phyloP scores from a whole-genome alignment of 2,329 filamentous ascomycete genomes.

The Sporothrix pseudoabietina region DNA sequence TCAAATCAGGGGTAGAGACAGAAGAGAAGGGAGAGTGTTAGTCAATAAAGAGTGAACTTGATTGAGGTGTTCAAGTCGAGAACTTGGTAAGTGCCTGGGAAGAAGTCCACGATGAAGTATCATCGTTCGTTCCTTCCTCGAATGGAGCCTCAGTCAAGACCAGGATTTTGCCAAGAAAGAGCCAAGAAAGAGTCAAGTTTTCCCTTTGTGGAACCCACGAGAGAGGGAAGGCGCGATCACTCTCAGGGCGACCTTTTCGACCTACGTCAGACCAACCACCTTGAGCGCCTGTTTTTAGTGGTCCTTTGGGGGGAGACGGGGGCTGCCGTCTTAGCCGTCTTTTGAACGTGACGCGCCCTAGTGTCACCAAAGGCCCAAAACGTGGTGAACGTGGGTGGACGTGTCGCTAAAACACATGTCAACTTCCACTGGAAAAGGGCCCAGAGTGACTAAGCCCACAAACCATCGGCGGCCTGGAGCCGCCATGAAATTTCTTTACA shows the following conservation, averaged over 20 bases:
- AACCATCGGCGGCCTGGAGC: neutral
- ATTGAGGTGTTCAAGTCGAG: neutral
- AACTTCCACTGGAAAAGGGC: neutral
- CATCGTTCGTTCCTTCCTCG: neutral
- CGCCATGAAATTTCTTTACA: neutral
- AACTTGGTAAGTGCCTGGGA: no score
- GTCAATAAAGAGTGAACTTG: neutral
- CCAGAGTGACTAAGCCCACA: neutral
- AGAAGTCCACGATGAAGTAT: neutral
- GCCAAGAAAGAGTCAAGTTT: conserved; percentile 8
- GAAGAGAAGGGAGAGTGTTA: neutral
- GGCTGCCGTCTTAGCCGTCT: neutral
- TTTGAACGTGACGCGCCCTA: neutral
- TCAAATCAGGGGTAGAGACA: neutral
- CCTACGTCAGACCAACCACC: neutral
- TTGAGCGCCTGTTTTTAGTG: neutral
- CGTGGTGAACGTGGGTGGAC: neutral
- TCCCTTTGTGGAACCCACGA: neutral
- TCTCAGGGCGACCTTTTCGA: neutral
- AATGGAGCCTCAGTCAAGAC: neutral
- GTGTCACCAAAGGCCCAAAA: neutral
- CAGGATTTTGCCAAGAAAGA: conserved; percentile 4
- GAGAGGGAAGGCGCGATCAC: neutral
- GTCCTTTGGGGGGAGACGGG: neutral
- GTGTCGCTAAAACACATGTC: no score